Percentiles rank a stretch among this genome's conserved stretches.
These are phyloP conservation scores for Mycena vulgaris DNA, from an alignment of 768 basidiomycete species.

Conservation along the genomic window DNA sequence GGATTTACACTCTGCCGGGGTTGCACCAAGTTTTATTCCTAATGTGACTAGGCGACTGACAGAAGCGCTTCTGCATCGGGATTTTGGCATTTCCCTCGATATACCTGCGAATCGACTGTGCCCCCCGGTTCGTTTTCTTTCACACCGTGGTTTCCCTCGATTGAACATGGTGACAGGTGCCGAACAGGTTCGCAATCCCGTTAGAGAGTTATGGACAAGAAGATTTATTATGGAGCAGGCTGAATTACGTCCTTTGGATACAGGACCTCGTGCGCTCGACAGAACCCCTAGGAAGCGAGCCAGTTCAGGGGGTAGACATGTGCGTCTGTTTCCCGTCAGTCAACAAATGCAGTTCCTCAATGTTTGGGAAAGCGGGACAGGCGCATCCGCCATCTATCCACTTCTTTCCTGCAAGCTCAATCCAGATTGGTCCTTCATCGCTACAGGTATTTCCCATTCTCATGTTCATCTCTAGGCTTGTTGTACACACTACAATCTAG, in stretches of 20 bases:
- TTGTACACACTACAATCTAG: constrained; percentile 55
- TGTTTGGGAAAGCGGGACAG: constrained; percentile 78
- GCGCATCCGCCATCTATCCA: constrained; percentile 92
- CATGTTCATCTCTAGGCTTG: neutral
- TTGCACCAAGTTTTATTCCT: neutral
- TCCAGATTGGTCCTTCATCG: constrained; percentile 71
- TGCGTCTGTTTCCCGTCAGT: constrained; percentile 51
- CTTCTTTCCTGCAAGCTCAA: constrained; percentile 75
- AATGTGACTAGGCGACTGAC: constrained; percentile 85
- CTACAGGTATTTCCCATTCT: constrained; percentile 68
- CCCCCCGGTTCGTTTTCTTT: constrained; percentile 74
- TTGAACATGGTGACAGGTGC: constrained; percentile 64
- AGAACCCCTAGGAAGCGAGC: constrained; percentile 23
- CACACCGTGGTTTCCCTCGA: neutral
- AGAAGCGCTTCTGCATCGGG: constrained; percentile 79
- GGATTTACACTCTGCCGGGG: neutral
- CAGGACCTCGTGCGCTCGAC: constrained; percentile 73
- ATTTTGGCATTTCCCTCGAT: constrained; percentile 75
- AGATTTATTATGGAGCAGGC: constrained; percentile 54
- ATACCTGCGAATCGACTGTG: constrained; percentile 85
- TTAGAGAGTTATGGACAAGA: neutral
- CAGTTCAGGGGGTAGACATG: constrained; percentile 80
- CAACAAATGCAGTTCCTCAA: neutral
- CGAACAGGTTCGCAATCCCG: constrained; percentile 70
- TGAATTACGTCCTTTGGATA: constrained; percentile 92